Evolutionary conservation across 2,329 filamentous ascomycete genomes (phyloP).

Genomic region (Colletotrichum theobromicola): DNA sequence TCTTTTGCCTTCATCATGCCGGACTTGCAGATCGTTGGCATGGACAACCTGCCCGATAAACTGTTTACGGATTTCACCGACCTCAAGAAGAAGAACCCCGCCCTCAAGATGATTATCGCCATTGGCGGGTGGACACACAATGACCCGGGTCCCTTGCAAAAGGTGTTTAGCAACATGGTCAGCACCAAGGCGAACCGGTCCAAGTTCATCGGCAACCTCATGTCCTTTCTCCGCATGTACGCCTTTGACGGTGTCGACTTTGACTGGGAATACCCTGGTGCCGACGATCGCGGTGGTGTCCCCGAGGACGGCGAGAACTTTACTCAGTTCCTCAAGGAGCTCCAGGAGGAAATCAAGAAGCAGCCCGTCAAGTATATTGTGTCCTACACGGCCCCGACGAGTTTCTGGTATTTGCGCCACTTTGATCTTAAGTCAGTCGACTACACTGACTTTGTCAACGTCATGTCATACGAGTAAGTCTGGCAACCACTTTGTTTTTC

Average conservation of each 20-base stretch:
- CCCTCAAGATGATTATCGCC: constrained; percentile 36
- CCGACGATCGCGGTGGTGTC: constrained; percentile 25
- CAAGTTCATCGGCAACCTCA: constrained; percentile 1
- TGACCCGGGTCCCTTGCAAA: constrained; percentile 31
- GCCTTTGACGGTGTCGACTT: constrained; percentile 22
- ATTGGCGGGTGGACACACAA: constrained; percentile 48
- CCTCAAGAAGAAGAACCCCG: constrained; percentile 30
- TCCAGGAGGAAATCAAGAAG: constrained; percentile 16
- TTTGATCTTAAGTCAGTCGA: constrained; percentile 26
- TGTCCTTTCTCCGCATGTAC: constrained; percentile 3
- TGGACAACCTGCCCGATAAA: constrained; percentile 24
- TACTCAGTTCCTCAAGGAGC: constrained; percentile 24
- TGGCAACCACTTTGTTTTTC: neutral
- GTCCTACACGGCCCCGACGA: constrained; percentile 27
- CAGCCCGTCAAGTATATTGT: constrained; percentile 23
- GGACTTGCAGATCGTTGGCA: constrained; percentile 30
- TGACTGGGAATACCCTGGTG: constrained; percentile 22
- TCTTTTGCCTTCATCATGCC: constrained; percentile 41
- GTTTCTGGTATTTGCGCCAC: constrained; percentile 34
- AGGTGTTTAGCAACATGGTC: constrained; percentile 30
- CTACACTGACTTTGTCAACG: constrained; percentile 6
- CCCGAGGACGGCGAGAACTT: constrained; percentile 27
- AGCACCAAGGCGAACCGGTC: neutral
- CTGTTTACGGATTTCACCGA: constrained; percentile 30
- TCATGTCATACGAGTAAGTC: neutral